Percentiles rank a stretch among this genome's conserved stretches.
These are phyloP conservation scores for Aspergillus novofumigatus DNA, from an alignment of 2,329 filamentous ascomycete genomes.

Conservation along the genomic window DNA sequence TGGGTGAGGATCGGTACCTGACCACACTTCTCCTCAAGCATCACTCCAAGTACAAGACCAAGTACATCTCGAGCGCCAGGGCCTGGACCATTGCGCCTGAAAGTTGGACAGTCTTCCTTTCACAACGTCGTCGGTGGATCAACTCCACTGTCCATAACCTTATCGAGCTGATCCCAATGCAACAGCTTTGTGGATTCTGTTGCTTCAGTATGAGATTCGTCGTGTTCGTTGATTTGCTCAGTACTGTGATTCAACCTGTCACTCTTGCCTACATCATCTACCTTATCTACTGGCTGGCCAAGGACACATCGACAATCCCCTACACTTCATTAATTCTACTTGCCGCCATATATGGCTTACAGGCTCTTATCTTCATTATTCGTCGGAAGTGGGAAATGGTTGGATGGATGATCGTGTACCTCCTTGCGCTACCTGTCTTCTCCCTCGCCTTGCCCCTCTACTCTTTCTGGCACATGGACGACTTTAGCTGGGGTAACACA, in stretches of 20 bases:
- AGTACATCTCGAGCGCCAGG: constrained; percentile 87
- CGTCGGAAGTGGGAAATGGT: constrained; percentile 99
- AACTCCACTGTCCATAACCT: constrained; percentile 99
- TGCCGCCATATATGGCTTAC: constrained; percentile 93
- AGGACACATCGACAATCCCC: constrained; percentile 63
- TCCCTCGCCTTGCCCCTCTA: constrained; percentile 86
- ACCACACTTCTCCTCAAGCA: constrained; percentile 91
- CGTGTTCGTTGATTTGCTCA: constrained; percentile 89
- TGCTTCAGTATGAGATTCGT: constrained; percentile 99
- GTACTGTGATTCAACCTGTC: constrained; percentile 87
- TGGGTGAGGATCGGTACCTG: constrained; percentile 96
- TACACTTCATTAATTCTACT: constrained; percentile 85
- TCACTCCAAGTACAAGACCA: constrained; percentile 94
- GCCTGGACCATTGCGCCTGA: constrained; percentile 98
- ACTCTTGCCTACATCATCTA: constrained; percentile 87
- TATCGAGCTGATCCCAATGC: constrained; percentile 87
- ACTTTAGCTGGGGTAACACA: constrained; percentile 99
- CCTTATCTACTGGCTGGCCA: constrained; percentile 69
- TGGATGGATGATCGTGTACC: constrained; percentile 97
- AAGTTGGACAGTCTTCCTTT: constrained; percentile 90
- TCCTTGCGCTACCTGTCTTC: constrained; percentile 87
- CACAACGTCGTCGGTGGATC: constrained; percentile 98
- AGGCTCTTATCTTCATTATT: constrained; percentile 94
- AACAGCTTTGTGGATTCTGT: constrained; percentile 97
- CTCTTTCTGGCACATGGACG: constrained; percentile 99